phyloP scores from a whole-genome alignment of 371 early-diverging fungal species.

The Mortierella sp. region DNA sequence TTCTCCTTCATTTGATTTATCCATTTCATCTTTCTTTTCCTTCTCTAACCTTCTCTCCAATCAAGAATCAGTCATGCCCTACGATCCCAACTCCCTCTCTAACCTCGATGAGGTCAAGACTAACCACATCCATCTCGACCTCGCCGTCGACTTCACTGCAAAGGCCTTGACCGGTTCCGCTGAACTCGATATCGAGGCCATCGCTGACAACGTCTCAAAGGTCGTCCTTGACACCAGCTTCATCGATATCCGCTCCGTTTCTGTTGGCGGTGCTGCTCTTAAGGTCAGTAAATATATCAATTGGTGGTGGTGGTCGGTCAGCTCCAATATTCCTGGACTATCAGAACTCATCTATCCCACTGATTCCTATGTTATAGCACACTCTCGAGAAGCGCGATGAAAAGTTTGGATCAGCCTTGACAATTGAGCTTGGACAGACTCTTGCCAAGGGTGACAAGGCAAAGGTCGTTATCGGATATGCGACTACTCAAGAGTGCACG shows the following conservation, averaged over 20 bases:
- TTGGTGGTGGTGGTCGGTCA: background rate
- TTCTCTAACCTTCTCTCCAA: slow-evolving; percentile 4
- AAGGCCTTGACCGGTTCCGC: slow-evolving; percentile 82
- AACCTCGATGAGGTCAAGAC: slow-evolving; percentile 82
- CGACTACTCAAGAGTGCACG: slow-evolving; percentile 85
- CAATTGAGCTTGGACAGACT: slow-evolving; percentile 66
- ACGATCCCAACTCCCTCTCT: slow-evolving; percentile 90
- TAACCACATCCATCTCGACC: slow-evolving; percentile 81
- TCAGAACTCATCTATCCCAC: background rate
- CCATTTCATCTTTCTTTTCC: slow-evolving; percentile 6
- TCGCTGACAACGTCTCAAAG: slow-evolving; percentile 65
- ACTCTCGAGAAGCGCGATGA: slow-evolving; percentile 67
- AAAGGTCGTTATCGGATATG: slow-evolving; percentile 77
- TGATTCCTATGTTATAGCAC: slow-evolving; percentile 58
- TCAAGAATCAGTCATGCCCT: slow-evolving; percentile 42
- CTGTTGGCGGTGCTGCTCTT: slow-evolving; percentile 58
- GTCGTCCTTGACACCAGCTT: slow-evolving; percentile 87
- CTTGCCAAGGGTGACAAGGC: slow-evolving; percentile 62
- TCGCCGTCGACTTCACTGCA: slow-evolving; percentile 80
- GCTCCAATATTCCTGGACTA: background rate
- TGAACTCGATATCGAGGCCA: slow-evolving; percentile 67
- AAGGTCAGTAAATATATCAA: slow-evolving; percentile 58
- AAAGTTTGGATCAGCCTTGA: slow-evolving; percentile 82
- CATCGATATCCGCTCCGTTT: slow-evolving; percentile 68
- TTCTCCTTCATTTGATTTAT: background rate